phyloP scores from a whole-genome alignment of 129 eudicot genomes.

The Flaveria trinervia region DNA sequence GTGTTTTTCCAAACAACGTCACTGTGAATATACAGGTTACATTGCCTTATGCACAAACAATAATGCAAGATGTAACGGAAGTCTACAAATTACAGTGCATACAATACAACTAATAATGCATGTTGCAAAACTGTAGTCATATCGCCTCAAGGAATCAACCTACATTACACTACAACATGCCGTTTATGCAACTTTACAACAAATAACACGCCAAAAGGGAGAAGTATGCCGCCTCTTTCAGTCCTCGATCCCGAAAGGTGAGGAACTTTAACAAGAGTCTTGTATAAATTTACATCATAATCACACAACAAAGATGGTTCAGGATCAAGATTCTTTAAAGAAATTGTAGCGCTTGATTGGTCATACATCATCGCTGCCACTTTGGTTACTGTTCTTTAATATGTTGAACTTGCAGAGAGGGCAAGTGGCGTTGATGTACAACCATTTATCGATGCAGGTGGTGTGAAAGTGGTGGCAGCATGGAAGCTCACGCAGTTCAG shows the following conservation, averaged over 20 bases:
- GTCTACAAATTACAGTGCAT: conserved; percentile 22
- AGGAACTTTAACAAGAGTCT: conserved; percentile 25
- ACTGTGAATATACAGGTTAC: conserved; percentile 19
- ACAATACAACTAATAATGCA: conserved; percentile 28
- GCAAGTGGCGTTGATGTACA: conserved; percentile 79
- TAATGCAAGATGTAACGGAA: neutral
- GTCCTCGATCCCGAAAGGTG: conserved; percentile 22
- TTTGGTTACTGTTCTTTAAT: conserved; percentile 65
- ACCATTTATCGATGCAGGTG: conserved; percentile 82
- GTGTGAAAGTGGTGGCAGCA: conserved; percentile 86
- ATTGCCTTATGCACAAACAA: neutral
- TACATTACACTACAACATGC: conserved; percentile 28
- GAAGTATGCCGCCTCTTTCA: conserved; percentile 12
- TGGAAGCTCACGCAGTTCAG: conserved; percentile 75
- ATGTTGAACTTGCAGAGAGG: conserved; percentile 93
- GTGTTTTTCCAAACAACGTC: conserved; percentile 15
- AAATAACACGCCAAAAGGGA: conserved; percentile 24
- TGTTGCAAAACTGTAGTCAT: conserved; percentile 15
- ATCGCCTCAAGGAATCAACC: conserved; percentile 7
- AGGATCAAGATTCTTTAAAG: conserved; percentile 21
- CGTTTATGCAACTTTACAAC: conserved; percentile 35
- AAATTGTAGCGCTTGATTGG: neutral
- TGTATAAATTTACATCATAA: conserved; percentile 35
- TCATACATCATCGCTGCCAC: conserved; percentile 68
- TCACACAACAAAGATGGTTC: conserved; percentile 29